Conservation (phyloP, 2,329 filamentous ascomycete species). For the Aspergillus sp. region DNA sequence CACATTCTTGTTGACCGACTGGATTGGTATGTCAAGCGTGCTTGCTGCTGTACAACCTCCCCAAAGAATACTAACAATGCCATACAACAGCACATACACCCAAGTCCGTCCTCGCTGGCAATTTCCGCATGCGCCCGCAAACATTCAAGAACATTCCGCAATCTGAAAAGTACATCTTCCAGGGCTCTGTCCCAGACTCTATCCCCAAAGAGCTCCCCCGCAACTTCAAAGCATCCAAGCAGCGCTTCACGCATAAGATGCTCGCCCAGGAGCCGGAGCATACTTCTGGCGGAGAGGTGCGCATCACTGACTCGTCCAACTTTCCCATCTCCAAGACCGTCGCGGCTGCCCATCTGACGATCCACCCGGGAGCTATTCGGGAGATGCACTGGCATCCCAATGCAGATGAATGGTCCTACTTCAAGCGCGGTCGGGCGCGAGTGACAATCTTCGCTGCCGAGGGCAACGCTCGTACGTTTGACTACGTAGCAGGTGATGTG, state of each 20-base stretch:
- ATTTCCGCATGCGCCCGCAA: conserved; percentile 8
- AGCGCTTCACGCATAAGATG: conserved; percentile 12
- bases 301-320: conserved; percentile 11
- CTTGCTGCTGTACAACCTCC: neutral
- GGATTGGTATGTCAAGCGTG: neutral
- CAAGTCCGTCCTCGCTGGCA: conserved; percentile 10
- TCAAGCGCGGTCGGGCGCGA: conserved; percentile 9
- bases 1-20: conserved; percentile 9
- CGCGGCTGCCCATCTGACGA: conserved; percentile 8
- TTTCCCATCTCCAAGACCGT: conserved; percentile 13
- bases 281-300: conserved; percentile 5
- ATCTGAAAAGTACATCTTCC: conserved; percentile 9
- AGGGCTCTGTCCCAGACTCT: neutral
- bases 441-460: conserved; percentile 10
- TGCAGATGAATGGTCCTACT: conserved; percentile 15
- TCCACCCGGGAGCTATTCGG: conserved; percentile 6
- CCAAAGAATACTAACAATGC: neutral
- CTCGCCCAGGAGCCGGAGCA: conserved; percentile 1
- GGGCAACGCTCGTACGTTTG: conserved; percentile 9
- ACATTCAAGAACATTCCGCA: conserved; percentile 8
- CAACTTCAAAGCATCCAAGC: conserved; percentile 9
- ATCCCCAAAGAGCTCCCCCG: conserved; percentile 4
- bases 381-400: conserved; percentile 17
- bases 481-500: conserved; percentile 8
- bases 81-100: conserved; percentile 5